Base-by-base conservation (phyloP, 768 basidiomycete species). In the Boletus patriciae region DNA sequence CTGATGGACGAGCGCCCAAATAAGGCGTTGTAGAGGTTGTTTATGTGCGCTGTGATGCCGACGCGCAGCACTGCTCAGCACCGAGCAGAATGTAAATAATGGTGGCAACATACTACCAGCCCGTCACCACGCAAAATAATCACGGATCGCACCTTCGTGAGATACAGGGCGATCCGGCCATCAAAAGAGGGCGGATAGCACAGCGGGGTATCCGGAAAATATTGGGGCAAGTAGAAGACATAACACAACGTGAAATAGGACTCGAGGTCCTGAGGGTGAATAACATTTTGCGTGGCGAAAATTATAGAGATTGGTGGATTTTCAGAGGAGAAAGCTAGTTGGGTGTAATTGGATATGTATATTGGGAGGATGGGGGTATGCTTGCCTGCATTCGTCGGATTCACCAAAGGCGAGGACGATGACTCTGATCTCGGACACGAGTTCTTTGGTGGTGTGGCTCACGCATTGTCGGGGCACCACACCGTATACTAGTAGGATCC, bases 101-200 rank as follows among this genome's bases (percentile, higher is more conserved):
- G 6, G 19, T 9, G 13, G 44, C 12, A 6, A 74, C 92, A 58
- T 66, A 96, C 96, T 96, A 68, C 98, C 96, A 0, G 88, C 90
- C 71, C 98, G 97, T 56, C 97, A 76, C 97, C 97, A 99, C 0
- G 91, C 75, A 69, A 98, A 95, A 69, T 99, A 99, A 70, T 99
- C 97, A 9, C 86, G 82, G 10, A 96, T 78, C 59, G 88, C 84
- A 50, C 77, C 79, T 34, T 78, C 78, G 1, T 78, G 0, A 96
- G 94, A 72, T 98, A 98, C 16, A 90, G 68, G 0, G 94, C 82
- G 46, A 92, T 84, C 46, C 96, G 79, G 1, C 92, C 94, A 69
- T 99, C 97, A 66, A 99, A 99, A 0, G 88, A 89, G 0, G 96
- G 97, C 1, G 94, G 87, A 59, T 94, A 94, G 50, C 80, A 76